A percentile compares a stretch with the other conserved stretches of the same genome.
phyloP scores from a whole-genome alignment of 1,284 basidiomycete genomes.

The Malassezia slooffiae region DNA sequence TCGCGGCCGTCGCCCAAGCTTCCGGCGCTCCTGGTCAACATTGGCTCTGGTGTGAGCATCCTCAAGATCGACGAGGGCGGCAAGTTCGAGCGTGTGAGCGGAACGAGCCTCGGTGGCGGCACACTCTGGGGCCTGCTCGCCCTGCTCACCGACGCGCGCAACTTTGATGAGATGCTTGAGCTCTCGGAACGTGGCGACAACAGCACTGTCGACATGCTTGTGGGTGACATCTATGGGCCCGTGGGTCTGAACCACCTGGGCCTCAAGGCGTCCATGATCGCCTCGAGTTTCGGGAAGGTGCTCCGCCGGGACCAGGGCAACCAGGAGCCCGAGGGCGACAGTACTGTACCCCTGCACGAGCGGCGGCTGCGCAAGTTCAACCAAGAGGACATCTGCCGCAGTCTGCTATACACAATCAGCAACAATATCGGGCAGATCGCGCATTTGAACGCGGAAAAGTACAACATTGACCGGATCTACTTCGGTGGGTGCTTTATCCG shows the following conservation, averaged over 20 bases:
- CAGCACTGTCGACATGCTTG: constrained; percentile 90
- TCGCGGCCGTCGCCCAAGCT: constrained; percentile 62
- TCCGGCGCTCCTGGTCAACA: constrained; percentile 93
- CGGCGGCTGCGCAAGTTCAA: constrained; percentile 59
- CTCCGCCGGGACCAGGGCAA: constrained; percentile 60
- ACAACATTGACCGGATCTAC: constrained; percentile 90
- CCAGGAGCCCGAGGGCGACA: not conserved
- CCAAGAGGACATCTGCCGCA: constrained; percentile 83
- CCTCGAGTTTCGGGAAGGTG: constrained; percentile 95
- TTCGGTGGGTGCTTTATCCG: constrained; percentile 99
- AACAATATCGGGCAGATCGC: constrained; percentile 99
- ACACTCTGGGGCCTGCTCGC: constrained; percentile 97
- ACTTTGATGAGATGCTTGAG: constrained; percentile 94
- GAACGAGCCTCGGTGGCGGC: constrained; percentile 94
- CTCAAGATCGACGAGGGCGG: constrained; percentile 95
- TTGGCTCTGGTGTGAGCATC: constrained; percentile 92
- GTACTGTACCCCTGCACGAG: constrained; percentile 1
- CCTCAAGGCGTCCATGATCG: constrained; percentile 92
- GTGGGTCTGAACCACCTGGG: constrained; percentile 55
- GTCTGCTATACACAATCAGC: constrained; percentile 80
- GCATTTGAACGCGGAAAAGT: constrained; percentile 99
- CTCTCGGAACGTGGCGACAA: constrained; percentile 91
- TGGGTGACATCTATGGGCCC: constrained; percentile 95
- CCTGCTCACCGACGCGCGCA: constrained; percentile 83
- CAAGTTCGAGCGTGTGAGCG: constrained; percentile 87